Conservation (phyloP, 2,329 filamentous ascomycete genomes). For the Cadophora sp. region DNA sequence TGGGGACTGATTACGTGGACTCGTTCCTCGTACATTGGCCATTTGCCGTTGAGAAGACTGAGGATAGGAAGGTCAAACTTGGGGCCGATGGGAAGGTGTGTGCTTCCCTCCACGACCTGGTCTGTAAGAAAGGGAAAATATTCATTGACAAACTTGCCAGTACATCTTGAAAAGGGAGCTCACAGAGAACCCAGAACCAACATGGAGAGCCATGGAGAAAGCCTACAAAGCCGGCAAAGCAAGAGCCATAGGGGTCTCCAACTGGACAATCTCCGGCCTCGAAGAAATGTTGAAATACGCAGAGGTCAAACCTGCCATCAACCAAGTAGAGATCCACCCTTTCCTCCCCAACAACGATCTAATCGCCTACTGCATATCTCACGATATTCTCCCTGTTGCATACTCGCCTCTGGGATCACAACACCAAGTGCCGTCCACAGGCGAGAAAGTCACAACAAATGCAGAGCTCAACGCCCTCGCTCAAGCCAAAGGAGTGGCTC, state of each 20-base stretch:
- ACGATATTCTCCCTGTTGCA: conserved; percentile 75
- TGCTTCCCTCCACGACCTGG: background rate
- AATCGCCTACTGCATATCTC: conserved; percentile 70
- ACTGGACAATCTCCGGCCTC: conserved; percentile 61
- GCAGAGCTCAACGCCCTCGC: conserved; percentile 65
- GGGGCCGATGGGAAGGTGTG: conserved; percentile 58
- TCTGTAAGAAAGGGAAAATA: background rate
- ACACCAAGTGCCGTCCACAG: conserved; percentile 67
- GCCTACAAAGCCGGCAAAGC: conserved; percentile 66
- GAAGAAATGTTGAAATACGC: conserved; percentile 58
- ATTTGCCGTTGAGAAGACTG: conserved; percentile 75
- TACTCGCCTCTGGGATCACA: conserved; percentile 72
- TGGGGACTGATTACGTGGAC: conserved; percentile 83
- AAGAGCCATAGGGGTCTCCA: conserved; percentile 65
- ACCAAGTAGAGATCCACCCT: conserved; percentile 75
- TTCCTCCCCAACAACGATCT: conserved; percentile 76
- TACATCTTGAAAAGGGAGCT: conserved; percentile 69
- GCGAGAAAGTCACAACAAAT: conserved; percentile 71
- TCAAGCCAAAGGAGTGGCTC: conserved; percentile 65
- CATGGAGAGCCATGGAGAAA: conserved; percentile 79
- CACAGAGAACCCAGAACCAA: conserved; percentile 68
- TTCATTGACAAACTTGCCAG: conserved; percentile 50
- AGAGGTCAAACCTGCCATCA: conserved; percentile 56
- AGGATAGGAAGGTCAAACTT: conserved; percentile 66
- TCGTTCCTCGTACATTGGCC: conserved; percentile 86